phyloP scores from a whole-genome alignment of 257 asterid genomes.

The Nicotiana knightiana region DNA sequence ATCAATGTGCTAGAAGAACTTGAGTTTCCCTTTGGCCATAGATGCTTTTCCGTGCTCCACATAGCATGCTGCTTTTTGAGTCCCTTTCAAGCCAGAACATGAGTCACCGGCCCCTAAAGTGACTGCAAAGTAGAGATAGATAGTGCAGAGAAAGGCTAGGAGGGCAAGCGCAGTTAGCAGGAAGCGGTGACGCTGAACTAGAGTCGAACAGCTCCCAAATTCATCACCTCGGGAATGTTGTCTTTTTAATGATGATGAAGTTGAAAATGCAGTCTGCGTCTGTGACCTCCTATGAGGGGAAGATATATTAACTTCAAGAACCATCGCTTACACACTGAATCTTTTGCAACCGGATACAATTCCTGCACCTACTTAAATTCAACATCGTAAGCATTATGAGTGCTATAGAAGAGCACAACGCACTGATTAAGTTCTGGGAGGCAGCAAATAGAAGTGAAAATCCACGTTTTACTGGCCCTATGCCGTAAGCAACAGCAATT shows the following conservation, averaged over 20 bases:
- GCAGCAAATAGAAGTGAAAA: not conserved
- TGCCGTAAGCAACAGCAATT: not conserved
- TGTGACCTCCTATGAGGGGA: constrained; percentile 71
- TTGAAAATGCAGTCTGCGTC: constrained; percentile 43
- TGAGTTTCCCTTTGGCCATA: constrained; percentile 48
- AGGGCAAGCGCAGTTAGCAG: constrained; percentile 56
- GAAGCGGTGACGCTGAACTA: constrained; percentile 57
- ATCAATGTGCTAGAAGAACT: constrained; percentile 28
- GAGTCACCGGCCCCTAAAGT: constrained; percentile 45
- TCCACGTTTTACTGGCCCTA: not conserved
- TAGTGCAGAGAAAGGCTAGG: constrained; percentile 50
- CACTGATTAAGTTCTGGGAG: not conserved
- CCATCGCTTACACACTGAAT: constrained; percentile 28
- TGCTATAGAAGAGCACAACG: not conserved
- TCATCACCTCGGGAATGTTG: constrained; percentile 34
- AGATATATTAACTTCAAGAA: constrained; percentile 47
- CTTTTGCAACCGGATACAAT: constrained; percentile 12
- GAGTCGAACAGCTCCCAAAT: constrained; percentile 44
- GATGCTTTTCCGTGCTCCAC: constrained; percentile 32
- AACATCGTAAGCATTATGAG: not conserved
- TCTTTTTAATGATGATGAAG: constrained; percentile 32
- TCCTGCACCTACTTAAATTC: constrained; percentile 20
- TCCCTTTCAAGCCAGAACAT: constrained; percentile 45
- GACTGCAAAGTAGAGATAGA: constrained; percentile 76
- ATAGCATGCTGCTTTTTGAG: constrained; percentile 42